Conservation (phyloP, 768 basidiomycete genomes). For the Brasilioporus rufonigricans region DNA sequence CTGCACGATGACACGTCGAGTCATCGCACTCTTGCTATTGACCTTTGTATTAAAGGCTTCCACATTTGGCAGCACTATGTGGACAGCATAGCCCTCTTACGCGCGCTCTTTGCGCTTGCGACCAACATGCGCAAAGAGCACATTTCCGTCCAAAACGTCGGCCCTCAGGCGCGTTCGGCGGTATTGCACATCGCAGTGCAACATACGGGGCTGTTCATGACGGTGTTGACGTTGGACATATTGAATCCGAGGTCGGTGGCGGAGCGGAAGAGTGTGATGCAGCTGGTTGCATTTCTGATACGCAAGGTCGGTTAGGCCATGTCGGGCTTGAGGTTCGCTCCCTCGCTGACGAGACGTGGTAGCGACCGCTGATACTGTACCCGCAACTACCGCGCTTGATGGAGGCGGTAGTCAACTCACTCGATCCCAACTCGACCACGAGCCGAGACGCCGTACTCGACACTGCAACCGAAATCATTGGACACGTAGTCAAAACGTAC, state of each 20-base stretch:
- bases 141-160: conserved; percentile 63
- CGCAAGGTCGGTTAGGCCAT: conserved; percentile 59
- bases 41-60: conserved; percentile 89
- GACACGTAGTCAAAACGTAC: conserved; percentile 91
- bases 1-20: conserved; percentile 69
- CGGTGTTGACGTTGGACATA: conserved; percentile 88
- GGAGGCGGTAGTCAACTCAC: conserved; percentile 94
- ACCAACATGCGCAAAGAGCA: conserved; percentile 71
- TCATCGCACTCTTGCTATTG: conserved; percentile 75
- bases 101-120: conserved; percentile 78
- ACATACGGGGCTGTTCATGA: conserved; percentile 91
- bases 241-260: conserved; percentile 70
- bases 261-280: conserved; percentile 85
- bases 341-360: not conserved
- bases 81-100: conserved; percentile 84
- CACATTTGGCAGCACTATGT: conserved; percentile 93
- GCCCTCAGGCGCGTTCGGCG: conserved; percentile 76
- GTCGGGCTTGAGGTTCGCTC: no score
- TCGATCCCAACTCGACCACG: conserved; percentile 83
- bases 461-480: conserved; percentile 90
- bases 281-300: conserved; percentile 90
- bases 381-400: conserved; percentile 81
- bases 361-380: conserved; percentile 85
- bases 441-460: conserved; percentile 84
- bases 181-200: conserved; percentile 80